These are phyloP conservation scores for Meripilus lineatus DNA, from an alignment of 1,284 basidiomycete species.

Conservation along the genomic window DNA sequence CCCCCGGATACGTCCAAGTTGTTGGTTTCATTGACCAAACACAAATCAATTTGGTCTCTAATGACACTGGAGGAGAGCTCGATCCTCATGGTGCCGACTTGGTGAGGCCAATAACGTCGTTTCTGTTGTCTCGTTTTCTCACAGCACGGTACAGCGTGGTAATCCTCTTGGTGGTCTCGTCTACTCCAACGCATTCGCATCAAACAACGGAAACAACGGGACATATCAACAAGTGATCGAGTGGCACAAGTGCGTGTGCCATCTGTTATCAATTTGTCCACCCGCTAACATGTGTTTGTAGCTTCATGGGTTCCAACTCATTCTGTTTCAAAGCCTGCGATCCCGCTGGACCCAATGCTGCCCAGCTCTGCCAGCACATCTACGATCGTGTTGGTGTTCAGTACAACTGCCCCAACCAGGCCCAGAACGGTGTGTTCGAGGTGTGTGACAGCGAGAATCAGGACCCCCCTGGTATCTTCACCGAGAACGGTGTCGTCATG, in stretches of 20 bases:
- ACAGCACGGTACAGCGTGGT: constrained; percentile 29
- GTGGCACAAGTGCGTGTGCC: constrained; percentile 38
- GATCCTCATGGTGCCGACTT: constrained; percentile 47
- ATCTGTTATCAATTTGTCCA: not conserved
- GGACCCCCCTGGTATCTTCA: constrained; percentile 53
- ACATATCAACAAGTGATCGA: constrained; percentile 35
- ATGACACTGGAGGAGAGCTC: constrained; percentile 67
- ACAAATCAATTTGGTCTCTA: constrained; percentile 43
- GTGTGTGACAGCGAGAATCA: constrained; percentile 57
- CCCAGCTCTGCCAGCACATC: constrained; percentile 40
- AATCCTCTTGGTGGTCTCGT: constrained; percentile 51
- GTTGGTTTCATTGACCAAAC: constrained; percentile 61
- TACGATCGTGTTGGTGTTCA: constrained; percentile 45
- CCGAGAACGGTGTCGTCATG: constrained; percentile 35
- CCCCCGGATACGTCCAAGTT: constrained; percentile 62
- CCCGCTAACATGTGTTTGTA: constrained; percentile 13
- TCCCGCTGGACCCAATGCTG: constrained; percentile 34
- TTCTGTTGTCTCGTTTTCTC: not conserved
- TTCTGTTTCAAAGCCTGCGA: constrained; percentile 56
- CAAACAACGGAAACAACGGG: constrained; percentile 28
- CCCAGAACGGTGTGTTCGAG: constrained; percentile 35
- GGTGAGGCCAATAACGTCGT: constrained; percentile 16
- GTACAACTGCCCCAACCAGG: constrained; percentile 44
- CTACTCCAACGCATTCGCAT: constrained; percentile 42
- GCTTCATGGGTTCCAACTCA: constrained; percentile 42